Conservation (phyloP, 805 yeast genomes). For the Suhomyces sp. region DNA sequence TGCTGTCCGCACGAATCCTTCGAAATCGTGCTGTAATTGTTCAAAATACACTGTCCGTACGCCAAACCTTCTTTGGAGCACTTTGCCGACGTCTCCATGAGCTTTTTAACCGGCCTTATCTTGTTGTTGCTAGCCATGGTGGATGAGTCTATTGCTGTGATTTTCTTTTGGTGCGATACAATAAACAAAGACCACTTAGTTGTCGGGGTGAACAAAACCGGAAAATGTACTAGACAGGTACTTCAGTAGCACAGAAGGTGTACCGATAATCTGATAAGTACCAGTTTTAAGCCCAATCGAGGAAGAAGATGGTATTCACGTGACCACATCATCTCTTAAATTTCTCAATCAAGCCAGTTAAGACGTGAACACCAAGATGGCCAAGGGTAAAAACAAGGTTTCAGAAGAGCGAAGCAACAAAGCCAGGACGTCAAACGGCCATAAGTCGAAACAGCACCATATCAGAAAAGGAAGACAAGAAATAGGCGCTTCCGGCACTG, state of each 20-base stretch:
- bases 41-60: constrained; percentile 56
- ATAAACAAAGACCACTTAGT: not conserved
- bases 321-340: not conserved
- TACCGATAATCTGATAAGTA: too few species aligned
- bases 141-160: not conserved
- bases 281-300: too few species aligned
- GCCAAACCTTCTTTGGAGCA: constrained; percentile 44
- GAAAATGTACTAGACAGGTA: not conserved
- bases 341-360: not conserved
- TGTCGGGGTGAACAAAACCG: not conserved
- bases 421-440: constrained; percentile 51
- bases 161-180: not conserved
- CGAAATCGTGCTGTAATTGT: constrained; percentile 47
- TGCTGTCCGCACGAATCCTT: constrained; percentile 54
- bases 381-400: constrained; percentile 54
- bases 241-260: not conserved
- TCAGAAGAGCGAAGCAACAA: constrained; percentile 38
- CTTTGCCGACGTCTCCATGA: constrained; percentile 36
- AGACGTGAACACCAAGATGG: constrained; percentile 32
- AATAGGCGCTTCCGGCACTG: constrained; percentile 15
- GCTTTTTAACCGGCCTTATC: constrained; percentile 42
- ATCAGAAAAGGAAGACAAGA: constrained; percentile 39
- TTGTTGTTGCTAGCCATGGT: constrained; percentile 14
- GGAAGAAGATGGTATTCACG: too few species aligned
- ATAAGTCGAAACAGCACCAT: constrained; percentile 53